Evolutionary conservation across 768 basidiomycete species (phyloP).

Genomic region (Lactifluus hygrophoroides): DNA sequence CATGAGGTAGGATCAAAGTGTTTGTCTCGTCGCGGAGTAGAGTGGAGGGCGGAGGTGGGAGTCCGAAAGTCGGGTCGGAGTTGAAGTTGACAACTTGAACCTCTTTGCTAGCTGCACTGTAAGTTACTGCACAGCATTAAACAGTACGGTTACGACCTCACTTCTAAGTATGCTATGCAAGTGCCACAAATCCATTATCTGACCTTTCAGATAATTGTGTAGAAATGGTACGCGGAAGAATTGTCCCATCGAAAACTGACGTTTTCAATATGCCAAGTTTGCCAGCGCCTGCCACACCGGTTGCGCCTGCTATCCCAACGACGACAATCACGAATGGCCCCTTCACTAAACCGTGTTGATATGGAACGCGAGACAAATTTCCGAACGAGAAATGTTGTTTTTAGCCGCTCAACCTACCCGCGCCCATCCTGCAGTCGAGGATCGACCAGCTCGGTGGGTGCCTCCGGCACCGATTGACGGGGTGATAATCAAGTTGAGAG

Average conservation of each 20-base stretch:
- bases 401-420: background rate
- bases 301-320: no score
- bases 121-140: no score
- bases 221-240: constrained; percentile 3
- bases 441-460: background rate
- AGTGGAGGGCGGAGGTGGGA: no score
- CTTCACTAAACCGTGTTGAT: background rate
- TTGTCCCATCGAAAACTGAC: background rate
- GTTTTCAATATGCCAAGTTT: background rate
- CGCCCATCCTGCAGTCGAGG: background rate
- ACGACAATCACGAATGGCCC: background rate
- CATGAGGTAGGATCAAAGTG: no score
- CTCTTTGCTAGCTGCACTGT: no score
- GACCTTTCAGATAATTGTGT: background rate
- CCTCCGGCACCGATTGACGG: background rate
- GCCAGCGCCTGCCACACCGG: background rate
- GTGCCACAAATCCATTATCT: no score
- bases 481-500: background rate
- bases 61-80: no score
- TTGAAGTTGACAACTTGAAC: no score
- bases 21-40: no score
- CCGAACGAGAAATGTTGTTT: background rate
- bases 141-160: background rate
- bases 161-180: background rate
- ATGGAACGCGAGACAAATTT: background rate